Conservation (phyloP, 1,284 basidiomycete genomes). For the Vanrija sp. region DNA sequence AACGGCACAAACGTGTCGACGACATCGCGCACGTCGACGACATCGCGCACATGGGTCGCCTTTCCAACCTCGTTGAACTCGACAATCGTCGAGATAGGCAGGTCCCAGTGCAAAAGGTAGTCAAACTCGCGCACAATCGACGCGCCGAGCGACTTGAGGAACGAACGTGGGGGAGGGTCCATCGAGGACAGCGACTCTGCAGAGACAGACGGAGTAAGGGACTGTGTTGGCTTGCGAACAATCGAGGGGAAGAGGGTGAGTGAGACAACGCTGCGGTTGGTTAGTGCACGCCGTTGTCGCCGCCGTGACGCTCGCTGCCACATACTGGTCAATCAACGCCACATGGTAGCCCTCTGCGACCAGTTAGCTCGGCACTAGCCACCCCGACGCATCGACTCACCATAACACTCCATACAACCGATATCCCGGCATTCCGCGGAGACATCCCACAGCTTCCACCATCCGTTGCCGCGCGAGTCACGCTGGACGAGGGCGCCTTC, state of each 20-base stretch:
- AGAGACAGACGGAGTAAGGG: background rate
- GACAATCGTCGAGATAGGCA: conserved; percentile 42
- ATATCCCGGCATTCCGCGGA: conserved; percentile 43
- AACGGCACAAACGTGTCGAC: conserved; percentile 46
- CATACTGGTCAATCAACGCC: conserved; percentile 46
- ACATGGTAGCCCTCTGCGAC: conserved; percentile 39
- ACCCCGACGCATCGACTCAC: conserved; percentile 23
- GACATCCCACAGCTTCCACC: conserved; percentile 46
- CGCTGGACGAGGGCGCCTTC: conserved; percentile 2
- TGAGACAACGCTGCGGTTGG: conserved; percentile 32
- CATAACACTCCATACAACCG: conserved; percentile 47
- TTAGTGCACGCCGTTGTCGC: background rate
- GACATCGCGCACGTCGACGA: conserved; percentile 42
- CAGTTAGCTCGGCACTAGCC: background rate
- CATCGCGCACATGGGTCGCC: conserved; percentile 43
- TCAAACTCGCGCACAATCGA: conserved; percentile 31
- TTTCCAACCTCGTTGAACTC: conserved; percentile 49
- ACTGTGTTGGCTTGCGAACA: conserved; percentile 3
- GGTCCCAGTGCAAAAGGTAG: conserved; percentile 34
- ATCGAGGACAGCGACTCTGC: conserved; percentile 5
- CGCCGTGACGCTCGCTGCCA: background rate
- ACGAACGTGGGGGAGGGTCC: conserved; percentile 11
- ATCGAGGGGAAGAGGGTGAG: conserved; percentile 36
- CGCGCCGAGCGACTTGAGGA: conserved; percentile 19
- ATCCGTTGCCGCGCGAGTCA: conserved; percentile 13